phyloP scores from a whole-genome alignment of 768 basidiomycete genomes.

The Hortiboletus flavorubellus region DNA sequence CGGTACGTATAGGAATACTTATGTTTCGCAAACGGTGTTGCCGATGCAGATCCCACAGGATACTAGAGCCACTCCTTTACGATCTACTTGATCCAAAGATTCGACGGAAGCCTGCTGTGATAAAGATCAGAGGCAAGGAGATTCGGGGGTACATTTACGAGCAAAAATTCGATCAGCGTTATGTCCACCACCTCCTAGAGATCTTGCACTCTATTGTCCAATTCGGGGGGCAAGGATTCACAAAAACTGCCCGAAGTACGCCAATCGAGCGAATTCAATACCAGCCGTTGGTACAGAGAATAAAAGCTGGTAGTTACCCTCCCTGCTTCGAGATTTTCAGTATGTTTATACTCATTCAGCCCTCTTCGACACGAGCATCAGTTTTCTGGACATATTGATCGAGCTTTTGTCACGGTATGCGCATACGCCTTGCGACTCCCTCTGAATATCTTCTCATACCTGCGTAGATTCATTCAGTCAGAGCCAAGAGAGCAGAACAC shows the following conservation, averaged over 20 bases:
- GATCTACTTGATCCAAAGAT: constrained; percentile 73
- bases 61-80: constrained; percentile 83
- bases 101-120: constrained; percentile 44
- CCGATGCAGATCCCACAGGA: constrained; percentile 40
- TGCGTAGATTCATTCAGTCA: constrained; percentile 66
- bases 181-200: constrained; percentile 71
- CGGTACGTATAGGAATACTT: constrained; percentile 46
- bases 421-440: constrained; percentile 36
- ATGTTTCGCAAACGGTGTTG: background rate
- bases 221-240: constrained; percentile 89
- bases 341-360: constrained; percentile 11
- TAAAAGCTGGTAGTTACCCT: constrained; percentile 50
- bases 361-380: constrained; percentile 51
- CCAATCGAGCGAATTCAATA: constrained; percentile 65
- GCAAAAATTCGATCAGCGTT: constrained; percentile 72
- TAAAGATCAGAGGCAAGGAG: constrained; percentile 61
- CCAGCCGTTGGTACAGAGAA: constrained; percentile 55
- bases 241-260: constrained; percentile 66
- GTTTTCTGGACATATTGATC: constrained; percentile 74
- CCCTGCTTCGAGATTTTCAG: background rate
- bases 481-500: constrained; percentile 57
- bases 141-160: constrained; percentile 68
- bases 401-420: constrained; percentile 70
- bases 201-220: constrained; percentile 71
- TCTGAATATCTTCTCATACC: background rate